phyloP scores from a whole-genome alignment of 306 rosid genomes.

The Biancaea sappan region DNA sequence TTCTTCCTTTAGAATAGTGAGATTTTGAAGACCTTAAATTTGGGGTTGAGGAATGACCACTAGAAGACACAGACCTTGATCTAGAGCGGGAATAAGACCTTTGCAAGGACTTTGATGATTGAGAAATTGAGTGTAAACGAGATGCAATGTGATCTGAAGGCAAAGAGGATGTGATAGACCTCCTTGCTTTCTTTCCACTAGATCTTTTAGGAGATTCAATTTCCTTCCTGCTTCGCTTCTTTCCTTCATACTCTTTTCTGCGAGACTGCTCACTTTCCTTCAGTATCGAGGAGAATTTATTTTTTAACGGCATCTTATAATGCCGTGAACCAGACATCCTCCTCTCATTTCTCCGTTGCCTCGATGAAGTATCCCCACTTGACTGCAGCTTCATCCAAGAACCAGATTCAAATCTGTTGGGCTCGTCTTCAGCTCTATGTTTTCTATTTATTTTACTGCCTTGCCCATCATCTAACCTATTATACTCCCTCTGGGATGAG shows the following conservation, averaged over 20 bases:
- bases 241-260: conserved; percentile 39
- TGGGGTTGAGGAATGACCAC: conserved; percentile 40
- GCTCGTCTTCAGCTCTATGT: conserved; percentile 32
- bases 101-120: conserved; percentile 41
- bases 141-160: conserved; percentile 40
- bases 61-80: conserved; percentile 43
- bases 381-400: conserved; percentile 37
- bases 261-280: conserved; percentile 32
- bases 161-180: conserved; percentile 38
- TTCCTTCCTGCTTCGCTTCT: conserved; percentile 49
- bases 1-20: conserved; percentile 26
- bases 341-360: conserved; percentile 35
- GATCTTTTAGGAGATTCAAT: conserved; percentile 37
- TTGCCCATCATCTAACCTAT: conserved; percentile 31
- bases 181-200: conserved; percentile 42
- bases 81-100: conserved; percentile 38
- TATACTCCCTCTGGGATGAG: conserved; percentile 34
- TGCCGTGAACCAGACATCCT: conserved; percentile 38
- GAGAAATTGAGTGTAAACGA: conserved; percentile 44
- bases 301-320: conserved; percentile 9
- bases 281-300: conserved; percentile 26
- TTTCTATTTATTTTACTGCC: conserved; percentile 27
- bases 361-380: conserved; percentile 34
- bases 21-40: conserved; percentile 51
- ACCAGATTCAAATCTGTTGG: conserved; percentile 37